Conservation (phyloP, 2,329 filamentous ascomycete genomes). For the Dendrostoma leiphaemia region DNA sequence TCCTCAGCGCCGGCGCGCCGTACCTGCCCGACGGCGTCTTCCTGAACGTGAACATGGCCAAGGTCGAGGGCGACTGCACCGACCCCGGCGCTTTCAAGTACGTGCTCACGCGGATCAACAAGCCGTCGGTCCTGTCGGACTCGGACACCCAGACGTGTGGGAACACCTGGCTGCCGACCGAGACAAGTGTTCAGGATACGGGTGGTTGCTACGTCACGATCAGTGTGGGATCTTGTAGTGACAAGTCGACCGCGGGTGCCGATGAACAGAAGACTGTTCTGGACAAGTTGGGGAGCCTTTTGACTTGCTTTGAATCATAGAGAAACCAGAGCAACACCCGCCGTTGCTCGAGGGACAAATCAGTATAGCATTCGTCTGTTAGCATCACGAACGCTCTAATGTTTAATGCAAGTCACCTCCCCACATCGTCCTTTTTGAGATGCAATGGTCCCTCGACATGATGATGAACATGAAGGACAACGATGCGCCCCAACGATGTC, state of each 20-base stretch:
- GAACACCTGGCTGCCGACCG: slow-evolving; percentile 53
- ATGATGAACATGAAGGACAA: background rate
- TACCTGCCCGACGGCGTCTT: slow-evolving; percentile 61
- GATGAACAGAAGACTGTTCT: slow-evolving; percentile 50
- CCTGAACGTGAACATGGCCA: slow-evolving; percentile 69
- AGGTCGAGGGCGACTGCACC: slow-evolving; percentile 49
- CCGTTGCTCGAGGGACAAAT: no score
- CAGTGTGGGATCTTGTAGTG: slow-evolving; percentile 58
- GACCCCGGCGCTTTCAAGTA: slow-evolving; percentile 56
- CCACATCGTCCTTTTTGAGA: no score
- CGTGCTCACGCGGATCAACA: slow-evolving; percentile 61
- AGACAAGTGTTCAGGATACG: slow-evolving; percentile 49
- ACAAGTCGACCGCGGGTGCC: slow-evolving; percentile 58
- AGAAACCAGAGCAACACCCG: background rate
- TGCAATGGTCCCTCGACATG: background rate
- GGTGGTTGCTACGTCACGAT: slow-evolving; percentile 61
- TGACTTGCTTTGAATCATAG: slow-evolving; percentile 14
- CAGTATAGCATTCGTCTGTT: background rate
- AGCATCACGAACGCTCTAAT: background rate
- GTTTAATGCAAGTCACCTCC: background rate
- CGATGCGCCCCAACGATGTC: no score
- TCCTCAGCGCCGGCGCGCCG: slow-evolving; percentile 56
- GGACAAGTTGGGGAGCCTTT: slow-evolving; percentile 41
- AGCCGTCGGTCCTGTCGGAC: slow-evolving; percentile 45
- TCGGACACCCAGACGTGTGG: slow-evolving; percentile 60